Evolutionary conservation across 108 stramenopile species (phyloP).

Genomic region (Cyclotella choctawhatcheeana): DNA sequence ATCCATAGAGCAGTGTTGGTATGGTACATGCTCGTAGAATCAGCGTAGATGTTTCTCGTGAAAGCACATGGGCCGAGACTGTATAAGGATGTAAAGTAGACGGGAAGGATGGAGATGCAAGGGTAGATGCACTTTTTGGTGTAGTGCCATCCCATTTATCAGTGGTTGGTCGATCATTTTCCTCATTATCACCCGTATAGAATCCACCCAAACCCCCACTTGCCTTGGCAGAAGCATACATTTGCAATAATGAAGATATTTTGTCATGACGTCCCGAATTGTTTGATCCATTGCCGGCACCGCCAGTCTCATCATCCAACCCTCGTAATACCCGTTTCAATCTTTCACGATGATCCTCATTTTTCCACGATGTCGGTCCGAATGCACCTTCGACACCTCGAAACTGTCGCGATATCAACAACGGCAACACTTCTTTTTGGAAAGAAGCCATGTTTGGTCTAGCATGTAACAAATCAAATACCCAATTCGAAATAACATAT

Average conservation of each 20-base stretch:
- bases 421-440: conserved; percentile 74
- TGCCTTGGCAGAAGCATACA: conserved; percentile 25
- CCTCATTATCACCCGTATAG: conserved; percentile 19
- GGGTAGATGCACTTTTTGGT: conserved; percentile 2
- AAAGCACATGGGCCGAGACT: conserved; percentile 68
- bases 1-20: conserved; percentile 73
- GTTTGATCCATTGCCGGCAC: conserved; percentile 10
- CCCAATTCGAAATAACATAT: conserved; percentile 85
- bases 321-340: conserved; percentile 22
- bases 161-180: conserved; percentile 1
- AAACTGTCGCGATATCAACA: conserved; percentile 78
- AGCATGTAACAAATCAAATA: conserved; percentile 59
- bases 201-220: conserved; percentile 27
- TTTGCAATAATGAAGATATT: conserved; percentile 23
- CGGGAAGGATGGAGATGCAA: conserved; percentile 24
- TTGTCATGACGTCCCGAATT: too few species aligned
- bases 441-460: conserved; percentile 52
- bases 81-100: conserved; percentile 42
- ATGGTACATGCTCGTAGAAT: conserved; percentile 70
- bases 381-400: conserved; percentile 72
- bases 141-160: conserved; percentile 13
- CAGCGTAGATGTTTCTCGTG: conserved; percentile 46
- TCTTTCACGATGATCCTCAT: conserved; percentile 29
- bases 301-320: conserved; percentile 27
- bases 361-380: conserved; percentile 49